phyloP scores from a whole-genome alignment of 139 green algal species.

The Chlamydomonas incerta region DNA sequence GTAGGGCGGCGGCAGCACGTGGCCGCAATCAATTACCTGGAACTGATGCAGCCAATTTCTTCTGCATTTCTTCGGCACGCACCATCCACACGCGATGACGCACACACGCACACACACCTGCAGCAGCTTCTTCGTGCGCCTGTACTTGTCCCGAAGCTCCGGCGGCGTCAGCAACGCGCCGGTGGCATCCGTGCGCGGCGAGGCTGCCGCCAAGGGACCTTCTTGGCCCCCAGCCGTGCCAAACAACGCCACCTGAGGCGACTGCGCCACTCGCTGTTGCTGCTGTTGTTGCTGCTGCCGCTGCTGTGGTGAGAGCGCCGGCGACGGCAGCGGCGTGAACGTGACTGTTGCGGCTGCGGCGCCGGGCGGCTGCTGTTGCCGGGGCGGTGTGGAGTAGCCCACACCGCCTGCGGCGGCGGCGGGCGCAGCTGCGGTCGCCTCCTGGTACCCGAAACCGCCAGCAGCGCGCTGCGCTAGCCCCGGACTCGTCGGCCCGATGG shows the following conservation, averaged over 20 bases:
- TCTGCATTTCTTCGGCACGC: neutral
- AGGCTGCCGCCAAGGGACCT: neutral
- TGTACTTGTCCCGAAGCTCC: conserved; percentile 35
- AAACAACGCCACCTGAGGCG: too few relatives aligned
- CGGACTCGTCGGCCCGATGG: too few relatives aligned
- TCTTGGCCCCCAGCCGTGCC: neutral
- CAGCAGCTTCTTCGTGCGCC: conserved; percentile 24
- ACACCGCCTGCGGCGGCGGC: too few relatives aligned
- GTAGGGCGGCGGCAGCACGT: neutral
- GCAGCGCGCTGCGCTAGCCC: too few relatives aligned
- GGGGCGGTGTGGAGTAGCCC: too few relatives aligned
- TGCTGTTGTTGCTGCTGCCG: neutral
- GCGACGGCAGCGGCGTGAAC: neutral
- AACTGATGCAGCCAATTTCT: neutral
- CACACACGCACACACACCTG: neutral
- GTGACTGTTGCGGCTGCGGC: neutral
- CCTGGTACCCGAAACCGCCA: too few relatives aligned
- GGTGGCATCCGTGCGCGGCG: neutral
- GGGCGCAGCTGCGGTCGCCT: too few relatives aligned
- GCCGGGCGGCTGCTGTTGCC: too few relatives aligned
- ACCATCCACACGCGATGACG: too few relatives aligned
- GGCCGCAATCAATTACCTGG: neutral
- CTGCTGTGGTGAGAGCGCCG: neutral
- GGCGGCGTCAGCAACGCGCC: neutral
- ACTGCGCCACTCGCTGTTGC: too few relatives aligned